Evolutionary conservation across 768 basidiomycete genomes (phyloP).

Genomic region (Cyclocybe aegerita): DNA sequence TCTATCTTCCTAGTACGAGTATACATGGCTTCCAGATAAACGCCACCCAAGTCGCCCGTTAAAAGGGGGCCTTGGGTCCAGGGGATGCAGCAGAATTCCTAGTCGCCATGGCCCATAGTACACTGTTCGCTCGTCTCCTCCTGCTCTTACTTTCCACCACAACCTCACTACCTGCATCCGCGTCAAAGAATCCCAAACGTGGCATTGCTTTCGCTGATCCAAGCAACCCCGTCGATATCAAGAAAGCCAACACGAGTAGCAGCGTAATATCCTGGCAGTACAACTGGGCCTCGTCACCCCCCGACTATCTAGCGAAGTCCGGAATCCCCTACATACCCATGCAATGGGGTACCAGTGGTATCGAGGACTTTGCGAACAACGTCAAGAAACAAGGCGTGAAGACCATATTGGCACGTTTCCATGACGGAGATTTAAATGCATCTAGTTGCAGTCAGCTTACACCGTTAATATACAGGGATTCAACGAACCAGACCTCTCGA

Average conservation of each 20-base stretch:
- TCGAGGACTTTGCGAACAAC: slow-evolving; percentile 24
- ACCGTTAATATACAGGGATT: slow-evolving; percentile 22
- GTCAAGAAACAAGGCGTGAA: slow-evolving; percentile 35
- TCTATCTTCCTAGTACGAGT: no score
- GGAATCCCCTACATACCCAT: slow-evolving; percentile 35
- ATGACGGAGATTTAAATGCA: no score
- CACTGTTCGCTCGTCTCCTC: background rate
- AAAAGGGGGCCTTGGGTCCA: background rate
- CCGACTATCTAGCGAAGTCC: slow-evolving; percentile 27
- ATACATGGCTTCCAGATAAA: no score
- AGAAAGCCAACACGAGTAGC: slow-evolving; percentile 23
- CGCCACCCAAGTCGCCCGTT: no score
- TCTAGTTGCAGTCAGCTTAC: background rate
- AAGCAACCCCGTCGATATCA: slow-evolving; percentile 24
- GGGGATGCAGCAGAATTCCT: slow-evolving; percentile 1
- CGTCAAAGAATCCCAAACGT: slow-evolving; percentile 37
- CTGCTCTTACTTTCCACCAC: background rate
- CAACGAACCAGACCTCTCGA: slow-evolving; percentile 34
- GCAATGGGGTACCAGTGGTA: slow-evolving; percentile 34
- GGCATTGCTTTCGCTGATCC: slow-evolving; percentile 30
- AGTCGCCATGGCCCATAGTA: background rate
- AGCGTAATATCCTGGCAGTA: slow-evolving; percentile 40
- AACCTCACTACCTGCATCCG: background rate
- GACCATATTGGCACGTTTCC: slow-evolving; percentile 32
- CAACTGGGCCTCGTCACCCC: slow-evolving; percentile 36